Evolutionary conservation across 2,329 filamentous ascomycete genomes (phyloP).

Genomic region (Escovopsis sp.): DNA sequence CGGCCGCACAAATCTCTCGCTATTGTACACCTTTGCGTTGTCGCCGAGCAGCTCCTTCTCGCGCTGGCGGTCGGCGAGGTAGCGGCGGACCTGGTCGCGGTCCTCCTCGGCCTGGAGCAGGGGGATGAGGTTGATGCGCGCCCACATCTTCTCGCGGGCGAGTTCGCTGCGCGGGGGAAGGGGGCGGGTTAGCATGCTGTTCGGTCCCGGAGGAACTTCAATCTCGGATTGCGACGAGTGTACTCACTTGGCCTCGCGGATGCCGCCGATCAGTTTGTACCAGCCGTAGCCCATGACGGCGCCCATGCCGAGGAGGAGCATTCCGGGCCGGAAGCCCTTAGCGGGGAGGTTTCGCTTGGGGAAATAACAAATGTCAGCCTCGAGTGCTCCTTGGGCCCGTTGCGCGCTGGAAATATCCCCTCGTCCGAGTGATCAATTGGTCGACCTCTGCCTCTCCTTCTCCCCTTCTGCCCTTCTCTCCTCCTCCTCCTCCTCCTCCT

Average conservation of each 20-base stretch:
- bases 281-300: constrained; percentile 79
- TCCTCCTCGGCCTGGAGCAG: constrained; percentile 93
- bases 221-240: too few species aligned
- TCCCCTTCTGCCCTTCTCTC: too few species aligned
- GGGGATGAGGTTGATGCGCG: constrained; percentile 85
- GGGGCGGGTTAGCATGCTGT: too few species aligned
- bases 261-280: constrained; percentile 69
- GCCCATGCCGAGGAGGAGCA: constrained; percentile 63
- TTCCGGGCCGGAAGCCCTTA: constrained; percentile 73
- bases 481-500: too few species aligned
- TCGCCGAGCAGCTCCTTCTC: constrained; percentile 84
- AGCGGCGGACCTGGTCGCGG: constrained; percentile 78
- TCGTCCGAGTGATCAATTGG: too few species aligned
- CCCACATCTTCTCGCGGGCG: constrained; percentile 95
- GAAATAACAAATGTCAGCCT: neutral
- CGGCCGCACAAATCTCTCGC: constrained; percentile 72
- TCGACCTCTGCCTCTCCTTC: too few species aligned
- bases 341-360: constrained; percentile 77
- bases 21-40: constrained; percentile 75
- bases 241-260: constrained; percentile 84
- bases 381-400: too few species aligned
- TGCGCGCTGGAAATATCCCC: too few species aligned
- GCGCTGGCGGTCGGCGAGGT: constrained; percentile 72
- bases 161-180: constrained; percentile 56
- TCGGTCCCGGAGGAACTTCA: too few species aligned